phyloP scores from a whole-genome alignment of 1,284 basidiomycete genomes.

The Lentinula novae-zelandiae region DNA sequence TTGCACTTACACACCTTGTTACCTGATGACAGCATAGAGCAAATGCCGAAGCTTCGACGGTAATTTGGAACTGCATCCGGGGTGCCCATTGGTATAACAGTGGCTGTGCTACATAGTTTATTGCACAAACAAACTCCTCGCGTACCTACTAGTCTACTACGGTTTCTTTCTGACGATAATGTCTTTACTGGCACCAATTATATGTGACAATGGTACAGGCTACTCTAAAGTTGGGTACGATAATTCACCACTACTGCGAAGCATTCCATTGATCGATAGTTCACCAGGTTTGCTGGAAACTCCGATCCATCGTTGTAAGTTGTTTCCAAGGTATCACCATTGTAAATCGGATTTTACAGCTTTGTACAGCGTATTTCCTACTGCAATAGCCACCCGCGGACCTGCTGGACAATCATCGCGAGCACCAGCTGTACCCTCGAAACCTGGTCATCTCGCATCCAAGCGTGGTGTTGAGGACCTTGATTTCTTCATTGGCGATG shows the following conservation, averaged over 20 bases:
- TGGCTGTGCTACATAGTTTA: not conserved
- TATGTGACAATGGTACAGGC: constrained; percentile 97
- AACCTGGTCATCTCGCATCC: constrained; percentile 90
- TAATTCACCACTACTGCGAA: not conserved
- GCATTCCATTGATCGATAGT: not conserved
- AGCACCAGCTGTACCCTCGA: constrained; percentile 75
- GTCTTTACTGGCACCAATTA: constrained; percentile 84
- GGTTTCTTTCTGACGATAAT: constrained; percentile 35
- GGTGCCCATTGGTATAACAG: not conserved
- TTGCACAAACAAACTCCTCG: not conserved
- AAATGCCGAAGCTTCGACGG: no score
- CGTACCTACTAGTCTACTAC: not conserved
- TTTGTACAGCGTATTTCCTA: constrained; percentile 78
- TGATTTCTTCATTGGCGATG: constrained; percentile 99
- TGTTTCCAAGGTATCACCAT: constrained; percentile 16
- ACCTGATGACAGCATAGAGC: not conserved
- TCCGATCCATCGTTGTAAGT: constrained; percentile 95
- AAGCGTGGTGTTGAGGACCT: constrained; percentile 99
- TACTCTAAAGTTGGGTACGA: constrained; percentile 95
- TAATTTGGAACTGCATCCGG: no score
- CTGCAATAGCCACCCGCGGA: constrained; percentile 88
- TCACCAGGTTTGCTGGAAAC: constrained; percentile 92
- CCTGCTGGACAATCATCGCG: constrained; percentile 60
- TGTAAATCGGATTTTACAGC: not conserved
- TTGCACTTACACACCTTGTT: no score